Evolutionary conservation across 768 basidiomycete genomes (phyloP), one percentile per base, ranked within the genome.

Genomic region (Lactarius evosmus): DNA sequence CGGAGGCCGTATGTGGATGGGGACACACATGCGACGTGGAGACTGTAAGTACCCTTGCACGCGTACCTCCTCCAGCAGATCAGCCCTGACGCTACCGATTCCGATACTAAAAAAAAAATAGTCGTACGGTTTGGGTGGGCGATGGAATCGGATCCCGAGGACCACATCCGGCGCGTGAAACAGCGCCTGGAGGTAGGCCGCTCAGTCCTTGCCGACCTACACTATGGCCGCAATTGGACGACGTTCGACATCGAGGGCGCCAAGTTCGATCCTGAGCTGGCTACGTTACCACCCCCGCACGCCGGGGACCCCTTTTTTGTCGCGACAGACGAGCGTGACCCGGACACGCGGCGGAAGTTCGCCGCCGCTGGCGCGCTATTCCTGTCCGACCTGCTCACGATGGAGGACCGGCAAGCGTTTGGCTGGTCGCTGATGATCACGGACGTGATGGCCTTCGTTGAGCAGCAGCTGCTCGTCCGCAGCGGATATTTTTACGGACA

Each of bases 361-460:
- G 66, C 70, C 29, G 67, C 71, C 2, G 70, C 75, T 33, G 78
- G 79, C 17, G 81, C 74, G 1, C 51, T 82, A 8, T 62, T 82
- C 60, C 68, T 82, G 61, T 44, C 71, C 16, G 80, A 82, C 65
- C 70, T 81, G 4, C 69, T 81, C 50, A 80, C 78, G 5, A 66
- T 70, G 17, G 76, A 79, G 29, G 80, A 81, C 60, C 72, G 73
- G 3, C 72, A 72, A 5, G 67, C 66, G 29, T 73, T 75, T 33
- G 78, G 77, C 17, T 82, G 80, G 80, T 69, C 74, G 29, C 65
- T 81, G 56, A 63, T 82, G 60, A 33, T 81, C 63, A 77, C 77
- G 34, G 80, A 80, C 59, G 69, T 82, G 33, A 63, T 77, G 29
- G 78, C 75, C 17, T 69, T 80, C 32, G 72, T 80, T 38, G 79